Conservation (phyloP, 495 filamentous ascomycete genomes). For the Aspergillus cavernicola region DNA sequence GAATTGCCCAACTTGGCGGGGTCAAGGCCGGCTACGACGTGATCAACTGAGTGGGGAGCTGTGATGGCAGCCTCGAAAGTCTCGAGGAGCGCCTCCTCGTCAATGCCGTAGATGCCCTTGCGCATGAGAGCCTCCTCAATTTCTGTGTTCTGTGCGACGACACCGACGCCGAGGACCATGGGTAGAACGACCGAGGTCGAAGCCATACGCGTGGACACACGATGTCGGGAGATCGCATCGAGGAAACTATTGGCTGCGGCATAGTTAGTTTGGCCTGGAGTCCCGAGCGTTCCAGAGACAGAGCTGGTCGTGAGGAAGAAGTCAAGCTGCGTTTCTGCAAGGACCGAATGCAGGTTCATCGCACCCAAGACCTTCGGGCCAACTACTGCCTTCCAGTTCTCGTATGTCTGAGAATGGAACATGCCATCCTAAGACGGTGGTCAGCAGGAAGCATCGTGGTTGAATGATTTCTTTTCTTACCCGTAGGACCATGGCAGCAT, state of each 20-base stretch:
- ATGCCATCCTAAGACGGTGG: neutral
- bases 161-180: neutral
- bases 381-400: constrained; percentile 31
- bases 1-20: neutral
- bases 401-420: constrained; percentile 31
- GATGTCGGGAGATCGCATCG: constrained; percentile 36
- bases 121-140: neutral
- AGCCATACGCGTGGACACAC: constrained; percentile 19
- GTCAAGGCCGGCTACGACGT: neutral
- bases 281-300: constrained; percentile 30
- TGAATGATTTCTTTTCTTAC: no score
- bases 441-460: constrained; percentile 10
- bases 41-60: neutral
- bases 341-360: constrained; percentile 53
- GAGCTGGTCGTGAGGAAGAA: constrained; percentile 49
- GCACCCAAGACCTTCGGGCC: constrained; percentile 46
- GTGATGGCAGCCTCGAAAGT: neutral
- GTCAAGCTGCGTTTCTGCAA: constrained; percentile 27
- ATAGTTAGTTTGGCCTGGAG: constrained; percentile 32
- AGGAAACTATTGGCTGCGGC: constrained; percentile 33
- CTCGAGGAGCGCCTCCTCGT: neutral
- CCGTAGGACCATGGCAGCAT: constrained; percentile 35
- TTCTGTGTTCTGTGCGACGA: neutral
- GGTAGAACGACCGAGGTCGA: constrained; percentile 11
- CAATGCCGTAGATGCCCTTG: neutral